phyloP scores from a whole-genome alignment of 768 basidiomycete species.

The Imleria badia region DNA sequence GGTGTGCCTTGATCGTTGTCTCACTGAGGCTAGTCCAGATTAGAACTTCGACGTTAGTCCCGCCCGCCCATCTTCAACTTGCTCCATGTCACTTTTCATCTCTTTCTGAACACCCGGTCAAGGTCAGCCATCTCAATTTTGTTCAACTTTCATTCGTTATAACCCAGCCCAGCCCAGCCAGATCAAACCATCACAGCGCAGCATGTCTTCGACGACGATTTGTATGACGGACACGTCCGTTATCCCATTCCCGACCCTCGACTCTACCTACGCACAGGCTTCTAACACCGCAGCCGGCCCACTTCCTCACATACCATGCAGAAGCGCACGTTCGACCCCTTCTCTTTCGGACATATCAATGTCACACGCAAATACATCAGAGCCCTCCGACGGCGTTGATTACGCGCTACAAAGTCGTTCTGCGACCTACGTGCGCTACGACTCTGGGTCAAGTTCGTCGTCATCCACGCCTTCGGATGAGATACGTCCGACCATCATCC shows the following conservation, averaged over 20 bases:
- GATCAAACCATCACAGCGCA: background rate
- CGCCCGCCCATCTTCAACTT: background rate
- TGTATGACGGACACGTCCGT: slow-evolving; percentile 26
- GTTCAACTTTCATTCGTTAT: background rate
- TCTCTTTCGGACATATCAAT: slow-evolving; percentile 14
- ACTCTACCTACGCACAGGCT: slow-evolving; percentile 29
- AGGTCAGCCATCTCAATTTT: slow-evolving; percentile 2
- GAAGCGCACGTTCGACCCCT: slow-evolving; percentile 28
- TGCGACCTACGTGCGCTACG: slow-evolving; percentile 13
- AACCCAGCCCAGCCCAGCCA: background rate
- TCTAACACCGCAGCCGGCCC: slow-evolving; percentile 58
- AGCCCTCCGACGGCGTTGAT: slow-evolving; percentile 4
- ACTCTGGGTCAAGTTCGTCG: slow-evolving; percentile 36
- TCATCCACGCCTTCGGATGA: slow-evolving; percentile 39
- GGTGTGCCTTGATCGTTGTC: slow-evolving; percentile 4
- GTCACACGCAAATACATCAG: slow-evolving; percentile 6
- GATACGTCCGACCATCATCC: slow-evolving; percentile 33
- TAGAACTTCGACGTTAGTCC: slow-evolving; percentile 13
- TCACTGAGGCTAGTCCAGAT: slow-evolving; percentile 13
- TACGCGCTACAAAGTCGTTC: slow-evolving; percentile 3
- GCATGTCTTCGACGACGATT: slow-evolving; percentile 25
- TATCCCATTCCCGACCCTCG: slow-evolving; percentile 28
- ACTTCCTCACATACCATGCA: slow-evolving; percentile 64
- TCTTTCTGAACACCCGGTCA: slow-evolving; percentile 12
- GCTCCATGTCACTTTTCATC: slow-evolving; percentile 19